Base-by-base conservation (phyloP, 257 asterid genomes). In the Scutellaria barbata region DNA sequence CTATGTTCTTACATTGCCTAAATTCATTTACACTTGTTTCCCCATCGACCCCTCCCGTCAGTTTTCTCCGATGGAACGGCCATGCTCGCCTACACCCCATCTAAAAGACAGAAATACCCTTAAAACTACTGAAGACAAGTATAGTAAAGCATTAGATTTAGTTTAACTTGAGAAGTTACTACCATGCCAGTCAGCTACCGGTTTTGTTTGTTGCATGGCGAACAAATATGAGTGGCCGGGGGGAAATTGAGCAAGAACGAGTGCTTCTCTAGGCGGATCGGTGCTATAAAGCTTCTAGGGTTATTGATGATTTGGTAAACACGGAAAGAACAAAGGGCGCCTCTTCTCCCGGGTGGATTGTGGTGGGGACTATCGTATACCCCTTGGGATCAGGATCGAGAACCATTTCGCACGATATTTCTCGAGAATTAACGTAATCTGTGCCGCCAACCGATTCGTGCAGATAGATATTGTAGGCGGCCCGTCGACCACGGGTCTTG, bases 381-480 rank as follows among this genome's bases (percentile, higher is more conserved):
- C 99, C 99, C 86, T 80, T 92, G 5, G 99, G 99, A 73, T 92
- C 99, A 39, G 99, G 99, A 60, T 95, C 99, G 41, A 95, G 89
- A 74, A 95, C 99, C 99, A 95, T 95, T 76, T 92, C 99, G 37
- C 99, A 95, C 0, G 99, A 95, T 84, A 95, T 92, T 86, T 95
- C 99, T 57, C 99, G 85, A 69, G 98, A 92, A 71, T 95, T 95
- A 3, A 95, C 99, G 46, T 92, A 95, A 77, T 95, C 99, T 7
- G 99, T 95, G 35, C 99, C 99, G 51, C 99, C 99, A 47, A 92
- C 99, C 4, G 99, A 95, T 82, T 95, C 99, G 37, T 92, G 99
- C 86, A 95, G 43, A 83, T 92, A 95, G 30, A 95, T 95, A 73
- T 95, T 95, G 81, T 86, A 92, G 53, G 88, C 98, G 64, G 99